Percentiles rank a stretch among this genome's conserved stretches.
Evolutionary conservation across 2,329 filamentous ascomycete species (phyloP).

Genomic region (Fonsecaea pugnacius): DNA sequence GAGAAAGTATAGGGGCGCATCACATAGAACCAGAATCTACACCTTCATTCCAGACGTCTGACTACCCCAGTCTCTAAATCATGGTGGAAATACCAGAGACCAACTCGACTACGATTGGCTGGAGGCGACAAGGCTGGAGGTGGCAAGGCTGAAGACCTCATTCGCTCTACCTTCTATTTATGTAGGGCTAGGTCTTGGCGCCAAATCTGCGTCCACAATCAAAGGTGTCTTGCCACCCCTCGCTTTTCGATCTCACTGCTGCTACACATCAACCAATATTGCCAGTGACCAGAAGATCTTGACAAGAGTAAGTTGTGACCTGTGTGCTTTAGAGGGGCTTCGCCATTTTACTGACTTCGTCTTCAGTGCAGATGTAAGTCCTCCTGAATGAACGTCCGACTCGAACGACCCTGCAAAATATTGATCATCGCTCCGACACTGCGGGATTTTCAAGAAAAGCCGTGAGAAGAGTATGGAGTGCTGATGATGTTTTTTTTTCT

Average conservation of each 20-base stretch:
- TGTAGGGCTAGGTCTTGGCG: constrained; percentile 13
- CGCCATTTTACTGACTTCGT: constrained; percentile 21
- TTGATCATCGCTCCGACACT: constrained; percentile 37
- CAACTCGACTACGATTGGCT: no score
- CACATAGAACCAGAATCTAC: not conserved
- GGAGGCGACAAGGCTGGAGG: not conserved
- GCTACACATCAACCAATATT: constrained; percentile 17
- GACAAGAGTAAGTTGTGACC: constrained; percentile 34
- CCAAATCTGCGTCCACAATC: constrained; percentile 10
- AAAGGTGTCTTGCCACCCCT: constrained; percentile 13
- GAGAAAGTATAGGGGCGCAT: not conserved
- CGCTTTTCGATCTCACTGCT: constrained; percentile 16
- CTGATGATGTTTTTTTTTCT: constrained; percentile 1
- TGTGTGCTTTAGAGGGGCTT: no score
- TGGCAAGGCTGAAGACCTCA: not conserved
- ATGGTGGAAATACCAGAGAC: no score
- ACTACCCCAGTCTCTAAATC: constrained; percentile 43
- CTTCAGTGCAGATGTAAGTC: constrained; percentile 87
- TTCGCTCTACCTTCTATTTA: constrained; percentile 3
- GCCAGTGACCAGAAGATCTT: constrained; percentile 33
- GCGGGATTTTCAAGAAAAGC: constrained; percentile 37
- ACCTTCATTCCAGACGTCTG: not conserved
- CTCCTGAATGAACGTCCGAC: constrained; percentile 37
- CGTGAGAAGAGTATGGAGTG: constrained; percentile 10
- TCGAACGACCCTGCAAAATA: not conserved